Conservation (phyloP, 768 basidiomycete species). For the Kwoniella newhampshirensis region DNA sequence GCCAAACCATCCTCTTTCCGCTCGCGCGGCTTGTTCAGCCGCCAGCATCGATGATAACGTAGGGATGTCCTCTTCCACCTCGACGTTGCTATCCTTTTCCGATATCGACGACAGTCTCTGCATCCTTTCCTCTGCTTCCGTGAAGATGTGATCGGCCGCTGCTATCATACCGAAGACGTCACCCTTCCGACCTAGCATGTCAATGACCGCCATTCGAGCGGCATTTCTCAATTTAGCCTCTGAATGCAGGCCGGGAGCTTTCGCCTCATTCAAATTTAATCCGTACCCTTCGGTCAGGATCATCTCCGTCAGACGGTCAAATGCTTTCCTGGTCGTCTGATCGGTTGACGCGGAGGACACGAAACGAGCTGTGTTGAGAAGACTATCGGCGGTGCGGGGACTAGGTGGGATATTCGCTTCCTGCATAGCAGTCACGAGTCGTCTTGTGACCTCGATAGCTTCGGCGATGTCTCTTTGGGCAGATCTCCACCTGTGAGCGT, state of each 20-base stretch:
- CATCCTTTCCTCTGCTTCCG: conserved; percentile 8
- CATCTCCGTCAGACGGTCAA: conserved; percentile 11
- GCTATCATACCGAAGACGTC: conserved; percentile 15
- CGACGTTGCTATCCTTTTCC: not conserved
- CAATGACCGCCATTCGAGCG: conserved; percentile 8
- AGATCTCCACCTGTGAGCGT: conserved; percentile 8
- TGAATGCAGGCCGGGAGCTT: not conserved
- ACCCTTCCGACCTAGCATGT: conserved; percentile 12
- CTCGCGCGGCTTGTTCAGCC: conserved; percentile 11
- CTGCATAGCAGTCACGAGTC: conserved; percentile 16
- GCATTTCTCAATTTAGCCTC: conserved; percentile 6
- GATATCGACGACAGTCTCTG: not conserved
- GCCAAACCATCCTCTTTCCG: conserved; percentile 20
- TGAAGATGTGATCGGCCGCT: conserved; percentile 10
- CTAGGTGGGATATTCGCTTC: conserved; percentile 8
- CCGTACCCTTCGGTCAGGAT: conserved; percentile 17
- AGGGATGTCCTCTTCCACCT: conserved; percentile 19
- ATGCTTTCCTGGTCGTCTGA: not conserved
- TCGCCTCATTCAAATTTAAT: conserved; percentile 3
- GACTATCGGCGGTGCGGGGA: conserved; percentile 14
- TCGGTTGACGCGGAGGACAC: conserved; percentile 6
- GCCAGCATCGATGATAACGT: conserved; percentile 14
- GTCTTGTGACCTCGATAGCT: conserved; percentile 1
- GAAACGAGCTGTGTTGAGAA: conserved; percentile 11
- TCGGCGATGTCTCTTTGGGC: conserved; percentile 10